Evolutionary conservation across 306 rosid species (phyloP), one percentile per base, ranked within the genome.

Genomic region (Carpinus viminea): DNA sequence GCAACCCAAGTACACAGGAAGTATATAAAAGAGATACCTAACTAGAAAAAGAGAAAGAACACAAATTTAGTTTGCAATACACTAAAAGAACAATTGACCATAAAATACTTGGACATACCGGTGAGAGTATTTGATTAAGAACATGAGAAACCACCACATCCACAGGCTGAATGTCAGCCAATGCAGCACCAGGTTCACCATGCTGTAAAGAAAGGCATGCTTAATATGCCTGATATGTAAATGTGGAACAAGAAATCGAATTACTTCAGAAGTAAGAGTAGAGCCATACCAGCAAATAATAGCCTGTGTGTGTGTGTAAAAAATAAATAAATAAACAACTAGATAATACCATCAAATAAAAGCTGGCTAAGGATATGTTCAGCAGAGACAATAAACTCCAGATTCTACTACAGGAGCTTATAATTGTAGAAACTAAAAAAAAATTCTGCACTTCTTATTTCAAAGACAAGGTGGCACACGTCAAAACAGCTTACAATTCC

Each of bases 161-260:
- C 65, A 90, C 97, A 51, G 99, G 97, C 81, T 89, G 96, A 80
- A 96, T 53, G 75, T 93, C 96, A 53, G 88, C 91, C 80, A 93
- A 91, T 15, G 87, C 95, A n/a, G 89, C 91, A 82, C 99, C 99
- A 52, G 99, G 83, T 84, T 96, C 99, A 78, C 98, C 99, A 75
- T 93, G 98, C 99, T 96, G 90, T 76, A 83, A 80, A 74, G 31
- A 18, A 73, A 68, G 78, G 74, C 79, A 87, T 51, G 81, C 50
- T 77, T 69, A 75, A 79, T 83, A 70, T 80, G 68, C 76, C 59
- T 45, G 16, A 45, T 69, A 66, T 78, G 57, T 12, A 70, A 75
- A 50, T 2, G 28, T 41, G 66, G 70, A 53, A 74, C 47, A 70
- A 80, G 68, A 76, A 74, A 83, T 38, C 61, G 55, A 84, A 79